Evolutionary conservation across 1,139 yeast genomes (phyloP).

Genomic region (Arxiozyma telluris): DNA sequence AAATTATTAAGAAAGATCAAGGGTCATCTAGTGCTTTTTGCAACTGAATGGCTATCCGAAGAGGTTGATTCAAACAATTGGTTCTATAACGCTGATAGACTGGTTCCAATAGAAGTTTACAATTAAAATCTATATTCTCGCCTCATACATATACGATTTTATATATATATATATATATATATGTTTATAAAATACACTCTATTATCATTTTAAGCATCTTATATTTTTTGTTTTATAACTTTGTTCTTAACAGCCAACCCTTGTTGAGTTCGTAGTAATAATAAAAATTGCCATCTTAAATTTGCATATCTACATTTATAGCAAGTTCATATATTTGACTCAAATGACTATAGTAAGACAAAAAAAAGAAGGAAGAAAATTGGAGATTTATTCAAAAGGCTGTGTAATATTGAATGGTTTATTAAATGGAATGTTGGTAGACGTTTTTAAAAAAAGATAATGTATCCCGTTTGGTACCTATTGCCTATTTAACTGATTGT

Average conservation of each 20-base stretch:
- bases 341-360: background rate
- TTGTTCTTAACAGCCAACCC: no score
- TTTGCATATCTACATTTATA: background rate
- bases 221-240: background rate
- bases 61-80: conserved; percentile 89
- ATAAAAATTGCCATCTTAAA: no score
- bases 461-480: no score
- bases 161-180: background rate
- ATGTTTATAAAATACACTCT: background rate
- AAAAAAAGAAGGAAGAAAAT: background rate
- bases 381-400: background rate
- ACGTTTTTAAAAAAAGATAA: background rate
- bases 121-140: conserved; percentile 37
- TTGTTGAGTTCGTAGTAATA: no score
- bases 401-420: background rate
- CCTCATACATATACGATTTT: background rate
- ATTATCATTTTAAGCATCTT: background rate
- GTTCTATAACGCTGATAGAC: conserved; percentile 88
- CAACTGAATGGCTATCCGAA: conserved; percentile 79
- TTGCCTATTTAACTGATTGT: background rate
- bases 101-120: conserved; percentile 93
- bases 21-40: conserved; percentile 85
- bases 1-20: conserved; percentile 62
- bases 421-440: no score
- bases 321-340: background rate